Evolutionary conservation across 2,329 filamentous ascomycete species (phyloP).

Genomic region (Claviceps sorghi): DNA sequence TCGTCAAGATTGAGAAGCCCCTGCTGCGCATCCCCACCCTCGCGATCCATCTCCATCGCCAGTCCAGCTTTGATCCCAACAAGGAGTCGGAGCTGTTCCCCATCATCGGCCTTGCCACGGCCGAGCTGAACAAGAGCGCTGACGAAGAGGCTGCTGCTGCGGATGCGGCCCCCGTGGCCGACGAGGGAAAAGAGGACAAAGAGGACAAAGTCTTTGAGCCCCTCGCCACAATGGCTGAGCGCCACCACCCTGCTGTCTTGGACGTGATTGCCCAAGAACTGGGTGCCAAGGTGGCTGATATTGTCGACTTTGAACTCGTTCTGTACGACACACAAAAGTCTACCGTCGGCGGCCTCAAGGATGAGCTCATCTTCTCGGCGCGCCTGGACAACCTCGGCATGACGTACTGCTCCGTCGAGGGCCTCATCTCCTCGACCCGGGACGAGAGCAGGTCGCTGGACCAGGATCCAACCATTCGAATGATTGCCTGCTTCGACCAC

Average conservation of each 20-base stretch:
- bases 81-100: conserved; percentile 95
- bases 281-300: conserved; percentile 51
- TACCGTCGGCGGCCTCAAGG: conserved; percentile 73
- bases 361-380: conserved; percentile 94
- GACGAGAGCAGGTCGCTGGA: conserved; percentile 47
- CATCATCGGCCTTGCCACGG: conserved; percentile 73
- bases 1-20: conserved; percentile 82
- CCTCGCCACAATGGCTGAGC: conserved; percentile 59
- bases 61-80: conserved; percentile 80
- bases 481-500: conserved; percentile 94
- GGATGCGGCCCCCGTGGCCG: neutral
- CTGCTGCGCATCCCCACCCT: conserved; percentile 85
- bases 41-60: conserved; percentile 83
- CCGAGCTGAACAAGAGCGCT: conserved; percentile 69
- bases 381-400: conserved; percentile 91
- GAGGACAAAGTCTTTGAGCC: conserved; percentile 51
- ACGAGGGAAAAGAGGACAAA: conserved; percentile 1
- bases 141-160: conserved; percentile 29
- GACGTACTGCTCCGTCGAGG: conserved; percentile 83
- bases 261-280: conserved; percentile 72
- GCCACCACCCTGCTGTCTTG: conserved; percentile 80
- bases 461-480: conserved; percentile 65
- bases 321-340: conserved; percentile 92
- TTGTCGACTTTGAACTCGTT: conserved; percentile 92
- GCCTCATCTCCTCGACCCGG: conserved; percentile 65